Conservation (phyloP, 1,284 basidiomycete genomes). For the Inonotus hispidus region DNA sequence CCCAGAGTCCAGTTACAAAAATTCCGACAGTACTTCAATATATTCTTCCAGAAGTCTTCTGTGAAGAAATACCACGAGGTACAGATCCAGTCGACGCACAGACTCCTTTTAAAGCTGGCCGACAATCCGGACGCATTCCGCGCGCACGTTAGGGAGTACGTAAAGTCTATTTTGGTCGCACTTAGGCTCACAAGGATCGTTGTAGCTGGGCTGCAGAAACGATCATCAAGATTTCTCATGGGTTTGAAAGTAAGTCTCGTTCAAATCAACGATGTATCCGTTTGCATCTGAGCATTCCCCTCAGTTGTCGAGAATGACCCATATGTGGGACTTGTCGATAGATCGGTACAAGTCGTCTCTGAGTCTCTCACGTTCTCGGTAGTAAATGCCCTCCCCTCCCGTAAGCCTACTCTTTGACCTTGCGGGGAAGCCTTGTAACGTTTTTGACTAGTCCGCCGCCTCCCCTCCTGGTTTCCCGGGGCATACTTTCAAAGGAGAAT, state of each 20-base stretch:
- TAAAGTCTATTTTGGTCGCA: not conserved
- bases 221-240: conserved; percentile 10
- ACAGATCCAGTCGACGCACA: not conserved
- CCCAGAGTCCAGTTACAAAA: conserved; percentile 25
- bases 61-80: conserved; percentile 15
- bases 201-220: not conserved
- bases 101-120: not conserved
- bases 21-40: conserved; percentile 23
- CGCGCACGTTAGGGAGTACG: not conserved
- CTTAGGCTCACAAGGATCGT: not conserved
- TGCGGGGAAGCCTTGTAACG: no score
- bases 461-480: no score
- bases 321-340: no score
- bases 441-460: no score
- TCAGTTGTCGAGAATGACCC: no score
- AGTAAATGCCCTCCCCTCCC: no score
- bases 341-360: no score
- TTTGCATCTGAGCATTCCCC: no score
- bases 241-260: conserved; percentile 8
- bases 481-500: no score
- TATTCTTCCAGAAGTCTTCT: conserved; percentile 22
- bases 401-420: no score
- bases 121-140: not conserved
- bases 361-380: no score
- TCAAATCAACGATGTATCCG: no score